Conservation (phyloP, 257 asterid genomes). For the Capsicum rhomboideum region DNA sequence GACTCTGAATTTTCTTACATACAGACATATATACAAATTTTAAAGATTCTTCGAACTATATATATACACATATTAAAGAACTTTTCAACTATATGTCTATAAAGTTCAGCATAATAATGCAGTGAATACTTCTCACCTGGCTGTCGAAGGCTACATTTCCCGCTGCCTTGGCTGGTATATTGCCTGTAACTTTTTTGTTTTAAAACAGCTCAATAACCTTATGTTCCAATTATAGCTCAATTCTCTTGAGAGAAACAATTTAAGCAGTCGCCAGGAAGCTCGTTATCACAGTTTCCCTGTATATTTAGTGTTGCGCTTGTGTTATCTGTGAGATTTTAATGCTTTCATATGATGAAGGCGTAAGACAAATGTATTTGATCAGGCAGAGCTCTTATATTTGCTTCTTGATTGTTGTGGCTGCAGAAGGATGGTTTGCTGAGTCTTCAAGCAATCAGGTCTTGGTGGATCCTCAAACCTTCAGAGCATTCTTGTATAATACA, state of each 20-base stretch:
- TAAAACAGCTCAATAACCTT: not conserved
- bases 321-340: not conserved
- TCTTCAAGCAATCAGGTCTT: constrained; percentile 69
- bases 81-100: too few relatives aligned
- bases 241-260: not conserved
- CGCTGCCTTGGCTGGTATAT: not conserved
- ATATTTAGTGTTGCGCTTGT: not conserved
- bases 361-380: not conserved
- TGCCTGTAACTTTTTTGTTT: not conserved
- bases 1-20: not conserved
- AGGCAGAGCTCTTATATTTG: not conserved
- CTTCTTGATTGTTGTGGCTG: constrained; percentile 11
- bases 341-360: not conserved
- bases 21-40: not conserved
- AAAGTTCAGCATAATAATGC: not conserved
- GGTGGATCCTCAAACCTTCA: not conserved
- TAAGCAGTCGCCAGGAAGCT: not conserved
- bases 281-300: not conserved
- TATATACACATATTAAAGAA: not conserved
- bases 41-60: not conserved
- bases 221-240: not conserved
- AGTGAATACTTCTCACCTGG: not conserved
- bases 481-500: not conserved
- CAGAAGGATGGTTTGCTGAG: constrained; percentile 76
- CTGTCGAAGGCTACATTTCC: not conserved